Conservation (phyloP, 768 basidiomycete species). For the Auriscalpium orientale region DNA sequence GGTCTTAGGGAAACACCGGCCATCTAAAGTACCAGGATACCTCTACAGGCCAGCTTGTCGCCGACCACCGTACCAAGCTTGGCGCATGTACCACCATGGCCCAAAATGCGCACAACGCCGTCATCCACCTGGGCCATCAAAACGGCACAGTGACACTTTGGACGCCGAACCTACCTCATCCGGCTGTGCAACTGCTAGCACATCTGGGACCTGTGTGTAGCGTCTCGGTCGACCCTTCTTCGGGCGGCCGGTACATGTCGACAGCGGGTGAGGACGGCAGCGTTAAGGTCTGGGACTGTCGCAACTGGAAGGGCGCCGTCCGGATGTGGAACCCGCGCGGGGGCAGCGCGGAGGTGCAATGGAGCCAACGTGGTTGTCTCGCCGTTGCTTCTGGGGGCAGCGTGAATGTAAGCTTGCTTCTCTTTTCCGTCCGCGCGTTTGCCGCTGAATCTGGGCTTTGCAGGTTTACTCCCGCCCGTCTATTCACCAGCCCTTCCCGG, state of each 20-base stretch:
- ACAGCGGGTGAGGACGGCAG: conserved; percentile 81
- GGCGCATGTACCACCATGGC: conserved; percentile 81
- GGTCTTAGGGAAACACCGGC: conserved; percentile 69
- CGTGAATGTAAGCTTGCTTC: conserved; percentile 57
- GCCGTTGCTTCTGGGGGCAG: conserved; percentile 77
- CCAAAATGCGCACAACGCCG: conserved; percentile 89
- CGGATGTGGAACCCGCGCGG: conserved; percentile 71
- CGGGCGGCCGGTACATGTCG: conserved; percentile 85
- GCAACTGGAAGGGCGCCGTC: conserved; percentile 90
- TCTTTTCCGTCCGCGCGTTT: neutral
- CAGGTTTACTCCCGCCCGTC: conserved; percentile 70
- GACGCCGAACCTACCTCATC: conserved; percentile 91
- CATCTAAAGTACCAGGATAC: conserved; percentile 96
- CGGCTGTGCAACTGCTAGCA: conserved; percentile 86
- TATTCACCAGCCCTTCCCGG: conserved; percentile 47
- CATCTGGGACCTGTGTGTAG: conserved; percentile 83
- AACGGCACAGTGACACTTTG: conserved; percentile 95
- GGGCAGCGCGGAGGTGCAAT: conserved; percentile 63
- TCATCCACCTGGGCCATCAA: conserved; percentile 90
- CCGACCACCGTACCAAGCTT: conserved; percentile 84
- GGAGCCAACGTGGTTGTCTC: conserved; percentile 80
- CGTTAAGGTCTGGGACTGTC: conserved; percentile 94
- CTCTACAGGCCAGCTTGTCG: conserved; percentile 81
- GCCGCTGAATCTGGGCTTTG: neutral
- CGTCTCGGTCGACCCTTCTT: conserved; percentile 76